Conservation (phyloP, 495 filamentous ascomycete genomes). For the Trypethelium eluteriae region DNA sequence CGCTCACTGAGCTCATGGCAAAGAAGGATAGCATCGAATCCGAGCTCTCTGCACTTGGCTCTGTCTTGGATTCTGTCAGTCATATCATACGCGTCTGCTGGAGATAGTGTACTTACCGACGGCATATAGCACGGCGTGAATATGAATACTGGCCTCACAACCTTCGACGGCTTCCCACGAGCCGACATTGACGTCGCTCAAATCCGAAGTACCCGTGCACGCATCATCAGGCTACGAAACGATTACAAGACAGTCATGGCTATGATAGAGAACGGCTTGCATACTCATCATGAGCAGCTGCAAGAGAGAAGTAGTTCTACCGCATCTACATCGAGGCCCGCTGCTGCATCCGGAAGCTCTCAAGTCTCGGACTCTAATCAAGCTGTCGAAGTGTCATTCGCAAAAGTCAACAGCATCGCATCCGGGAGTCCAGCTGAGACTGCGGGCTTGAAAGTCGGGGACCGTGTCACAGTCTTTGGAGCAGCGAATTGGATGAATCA, state of each 20-base stretch:
- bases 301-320: not conserved
- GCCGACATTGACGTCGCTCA: constrained; percentile 93
- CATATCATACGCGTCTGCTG: constrained; percentile 6
- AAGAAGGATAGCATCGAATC: constrained; percentile 77
- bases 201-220: constrained; percentile 82
- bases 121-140: constrained; percentile 64
- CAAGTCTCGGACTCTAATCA: constrained; percentile 18
- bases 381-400: constrained; percentile 63
- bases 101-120: not conserved
- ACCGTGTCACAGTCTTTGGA: constrained; percentile 77
- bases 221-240: constrained; percentile 82
- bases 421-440: constrained; percentile 69
- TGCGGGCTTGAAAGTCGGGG: constrained; percentile 78
- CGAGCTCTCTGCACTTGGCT: constrained; percentile 73
- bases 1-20: constrained; percentile 50
- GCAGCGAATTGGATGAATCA: constrained; percentile 73
- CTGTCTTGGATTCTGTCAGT: constrained; percentile 79
- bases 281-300: constrained; percentile 13
- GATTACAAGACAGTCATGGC: constrained; percentile 88
- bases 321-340: constrained; percentile 11
- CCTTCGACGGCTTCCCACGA: constrained; percentile 86
- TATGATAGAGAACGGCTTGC: constrained; percentile 57
- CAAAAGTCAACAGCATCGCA: constrained; percentile 79
- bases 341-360: constrained; percentile 21
- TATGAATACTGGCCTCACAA: constrained; percentile 84